Conservation (phyloP, 495 filamentous ascomycete species). For the Podospora conica region DNA sequence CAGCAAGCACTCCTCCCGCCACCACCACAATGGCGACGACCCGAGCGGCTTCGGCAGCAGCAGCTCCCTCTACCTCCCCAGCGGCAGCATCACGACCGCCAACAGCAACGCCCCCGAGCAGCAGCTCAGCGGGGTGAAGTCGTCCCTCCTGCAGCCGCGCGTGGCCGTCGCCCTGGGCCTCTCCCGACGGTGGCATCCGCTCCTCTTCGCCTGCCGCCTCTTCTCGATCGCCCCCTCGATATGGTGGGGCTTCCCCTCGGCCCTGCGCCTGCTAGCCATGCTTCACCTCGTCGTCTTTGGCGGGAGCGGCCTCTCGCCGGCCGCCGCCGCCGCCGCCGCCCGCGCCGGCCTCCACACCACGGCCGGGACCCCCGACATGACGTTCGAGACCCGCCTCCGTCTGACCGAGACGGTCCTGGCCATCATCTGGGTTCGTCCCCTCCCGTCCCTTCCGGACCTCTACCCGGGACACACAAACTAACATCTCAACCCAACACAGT, state of each 20-base stretch:
- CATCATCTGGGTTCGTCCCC: conserved; percentile 68
- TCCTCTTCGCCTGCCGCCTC: conserved; percentile 41
- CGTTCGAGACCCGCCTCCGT: conserved; percentile 39
- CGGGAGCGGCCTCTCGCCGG: conserved; percentile 4
- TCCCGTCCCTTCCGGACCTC: neutral
- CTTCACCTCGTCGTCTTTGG: conserved; percentile 24
- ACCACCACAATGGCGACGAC: neutral
- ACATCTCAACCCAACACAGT: conserved; percentile 41
- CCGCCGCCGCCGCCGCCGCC: neutral
- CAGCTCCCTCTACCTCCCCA: neutral
- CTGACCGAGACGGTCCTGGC: conserved; percentile 76
- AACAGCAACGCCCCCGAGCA: conserved; percentile 23
- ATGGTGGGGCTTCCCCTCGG: conserved; percentile 39
- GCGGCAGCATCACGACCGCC: neutral
- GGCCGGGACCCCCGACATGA: conserved; percentile 8
- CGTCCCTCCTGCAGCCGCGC: conserved; percentile 53
- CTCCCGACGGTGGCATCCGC: conserved; percentile 40
- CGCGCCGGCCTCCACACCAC: neutral
- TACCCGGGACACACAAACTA: neutral
- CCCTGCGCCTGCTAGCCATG: conserved; percentile 40
- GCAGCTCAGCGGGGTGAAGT: conserved; percentile 63
- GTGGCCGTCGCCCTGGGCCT: conserved; percentile 45
- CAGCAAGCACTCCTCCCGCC: conserved; percentile 1
- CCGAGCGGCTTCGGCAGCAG: neutral
- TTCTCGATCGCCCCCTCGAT: conserved; percentile 39